These are phyloP conservation scores for Citrus hindsii DNA, from an alignment of 345 rosid species.

Conservation along the genomic window DNA sequence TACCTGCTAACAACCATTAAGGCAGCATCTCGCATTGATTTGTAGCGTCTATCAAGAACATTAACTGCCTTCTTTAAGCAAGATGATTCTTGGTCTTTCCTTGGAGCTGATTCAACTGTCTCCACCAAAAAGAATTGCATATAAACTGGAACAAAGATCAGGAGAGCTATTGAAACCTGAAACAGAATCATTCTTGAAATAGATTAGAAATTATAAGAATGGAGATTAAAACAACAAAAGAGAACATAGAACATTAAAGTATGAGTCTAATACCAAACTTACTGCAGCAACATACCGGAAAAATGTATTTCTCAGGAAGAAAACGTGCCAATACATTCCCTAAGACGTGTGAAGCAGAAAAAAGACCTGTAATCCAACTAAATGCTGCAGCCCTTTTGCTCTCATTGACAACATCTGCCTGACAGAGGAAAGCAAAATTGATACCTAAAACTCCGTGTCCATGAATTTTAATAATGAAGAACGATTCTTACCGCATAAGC, in stretches of 20 bases:
- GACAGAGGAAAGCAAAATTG: slow-evolving; percentile 15
- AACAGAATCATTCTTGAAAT: background rate
- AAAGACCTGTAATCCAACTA: slow-evolving; percentile 57
- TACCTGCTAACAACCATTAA: slow-evolving; percentile 37
- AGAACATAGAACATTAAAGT: background rate
- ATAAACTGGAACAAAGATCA: slow-evolving; percentile 40
- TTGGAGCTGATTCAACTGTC: slow-evolving; percentile 26
- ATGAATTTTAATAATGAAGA: background rate
- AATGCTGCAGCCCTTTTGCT: slow-evolving; percentile 46
- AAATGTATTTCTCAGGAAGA: slow-evolving; percentile 49
- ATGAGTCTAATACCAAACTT: background rate
- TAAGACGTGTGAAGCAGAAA: slow-evolving; percentile 50
- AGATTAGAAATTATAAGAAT: background rate
- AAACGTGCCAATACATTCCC: slow-evolving; percentile 47
- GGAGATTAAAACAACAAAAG: background rate
- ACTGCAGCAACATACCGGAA: slow-evolving; percentile 27
- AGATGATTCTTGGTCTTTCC: slow-evolving; percentile 28
- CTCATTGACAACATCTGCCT: slow-evolving; percentile 48
- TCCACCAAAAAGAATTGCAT: slow-evolving; percentile 43
- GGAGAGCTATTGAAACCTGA: slow-evolving; percentile 48
- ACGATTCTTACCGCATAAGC: slow-evolving; percentile 43
- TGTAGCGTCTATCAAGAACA: slow-evolving; percentile 28
- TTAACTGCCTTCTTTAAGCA: slow-evolving; percentile 23
- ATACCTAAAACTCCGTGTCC: background rate
- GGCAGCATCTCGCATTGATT: slow-evolving; percentile 47